Evolutionary conservation across 1,139 yeast genomes (phyloP).

Genomic region (Pichia sp.): DNA sequence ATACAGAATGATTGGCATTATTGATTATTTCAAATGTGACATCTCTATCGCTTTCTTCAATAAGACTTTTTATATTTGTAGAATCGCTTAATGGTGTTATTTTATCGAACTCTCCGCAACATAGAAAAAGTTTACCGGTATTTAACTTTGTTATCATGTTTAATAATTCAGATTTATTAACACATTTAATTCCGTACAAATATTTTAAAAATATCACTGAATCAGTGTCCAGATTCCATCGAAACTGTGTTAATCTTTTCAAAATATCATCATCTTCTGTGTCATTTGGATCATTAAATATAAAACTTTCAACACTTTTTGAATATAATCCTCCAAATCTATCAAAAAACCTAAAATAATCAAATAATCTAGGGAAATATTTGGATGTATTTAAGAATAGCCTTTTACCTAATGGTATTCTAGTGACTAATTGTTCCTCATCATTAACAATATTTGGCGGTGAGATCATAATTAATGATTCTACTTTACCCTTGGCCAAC

Average conservation of each 20-base stretch:
- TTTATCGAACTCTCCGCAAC: conserved; percentile 50
- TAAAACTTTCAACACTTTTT: conserved; percentile 38
- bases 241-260: conserved; percentile 50
- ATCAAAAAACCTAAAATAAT: conserved; percentile 52
- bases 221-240: conserved; percentile 67
- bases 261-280: conserved; percentile 28
- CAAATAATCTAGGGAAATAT: conserved; percentile 47
- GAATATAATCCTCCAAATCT: conserved; percentile 58
- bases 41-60: conserved; percentile 12
- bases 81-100: conserved; percentile 42
- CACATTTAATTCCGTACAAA: conserved; percentile 41
- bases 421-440: conserved; percentile 13
- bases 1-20: conserved; percentile 60
- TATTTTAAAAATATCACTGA: conserved; percentile 50
- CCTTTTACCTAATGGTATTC: conserved; percentile 14
- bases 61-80: conserved; percentile 25
- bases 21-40: conserved; percentile 34
- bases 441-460: conserved; percentile 41
- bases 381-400: conserved; percentile 22
- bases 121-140: conserved; percentile 2
- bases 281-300: conserved; percentile 21
- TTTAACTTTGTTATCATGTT: conserved; percentile 1
- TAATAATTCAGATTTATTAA: conserved; percentile 40
- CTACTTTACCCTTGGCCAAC: conserved; percentile 38
- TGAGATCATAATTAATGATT: conserved; percentile 43